phyloP scores from a whole-genome alignment of 2,329 filamentous ascomycete species.

The Tolypocladium inflatum region DNA sequence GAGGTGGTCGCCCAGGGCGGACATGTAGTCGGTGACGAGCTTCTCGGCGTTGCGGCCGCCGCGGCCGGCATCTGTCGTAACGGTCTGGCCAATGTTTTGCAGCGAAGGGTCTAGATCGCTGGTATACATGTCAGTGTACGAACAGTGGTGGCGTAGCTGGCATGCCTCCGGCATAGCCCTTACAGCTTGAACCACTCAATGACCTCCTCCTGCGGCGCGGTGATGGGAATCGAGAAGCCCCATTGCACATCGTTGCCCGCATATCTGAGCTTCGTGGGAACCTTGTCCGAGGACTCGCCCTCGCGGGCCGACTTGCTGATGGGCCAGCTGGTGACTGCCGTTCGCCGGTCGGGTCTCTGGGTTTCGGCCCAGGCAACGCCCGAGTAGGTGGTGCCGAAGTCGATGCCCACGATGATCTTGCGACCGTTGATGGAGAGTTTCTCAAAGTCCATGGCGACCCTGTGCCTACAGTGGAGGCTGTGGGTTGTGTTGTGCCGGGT shows the following conservation, averaged over 20 bases:
- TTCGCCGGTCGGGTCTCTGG: constrained; percentile 23
- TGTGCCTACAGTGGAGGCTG: too few relatives aligned
- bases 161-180: constrained; percentile 8
- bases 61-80: constrained; percentile 14
- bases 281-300: constrained; percentile 31
- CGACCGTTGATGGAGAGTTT: constrained; percentile 12
- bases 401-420: constrained; percentile 38
- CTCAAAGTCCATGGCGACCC: not conserved
- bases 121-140: not conserved
- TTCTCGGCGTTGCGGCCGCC: constrained; percentile 25
- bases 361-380: constrained; percentile 39
- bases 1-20: constrained; percentile 33
- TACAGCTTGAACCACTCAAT: constrained; percentile 41
- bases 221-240: constrained; percentile 33
- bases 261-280: constrained; percentile 35
- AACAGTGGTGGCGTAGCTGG: not conserved
- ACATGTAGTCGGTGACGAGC: constrained; percentile 37
- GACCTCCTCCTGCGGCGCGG: constrained; percentile 26
- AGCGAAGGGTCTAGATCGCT: constrained; percentile 28
- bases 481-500: not conserved
- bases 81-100: constrained; percentile 18
- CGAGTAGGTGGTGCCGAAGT: constrained; percentile 45
- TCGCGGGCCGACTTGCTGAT: constrained; percentile 23
- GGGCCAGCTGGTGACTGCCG: constrained; percentile 32
- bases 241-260: constrained; percentile 27